phyloP scores from a whole-genome alignment of 495 filamentous ascomycete genomes.

The Parmelia sp. region DNA sequence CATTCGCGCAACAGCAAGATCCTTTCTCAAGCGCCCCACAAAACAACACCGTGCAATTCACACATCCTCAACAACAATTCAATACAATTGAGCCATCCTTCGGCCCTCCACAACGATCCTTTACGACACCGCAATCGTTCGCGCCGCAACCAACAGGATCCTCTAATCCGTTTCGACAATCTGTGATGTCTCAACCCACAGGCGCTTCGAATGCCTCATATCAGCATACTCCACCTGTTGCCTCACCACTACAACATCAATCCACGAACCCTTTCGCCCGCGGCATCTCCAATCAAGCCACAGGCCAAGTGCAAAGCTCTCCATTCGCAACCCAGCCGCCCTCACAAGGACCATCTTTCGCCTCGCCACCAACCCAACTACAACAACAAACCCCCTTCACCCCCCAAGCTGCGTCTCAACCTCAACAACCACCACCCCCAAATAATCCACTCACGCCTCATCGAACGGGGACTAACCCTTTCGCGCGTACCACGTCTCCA shows the following conservation, averaged over 20 bases:
- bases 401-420: constrained; percentile 33
- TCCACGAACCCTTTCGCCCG: constrained; percentile 84
- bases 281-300: constrained; percentile 37
- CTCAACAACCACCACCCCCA: constrained; percentile 31
- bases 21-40: constrained; percentile 59
- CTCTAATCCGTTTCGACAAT: constrained; percentile 78
- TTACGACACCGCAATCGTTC: constrained; percentile 8
- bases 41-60: constrained; percentile 11
- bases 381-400: constrained; percentile 32
- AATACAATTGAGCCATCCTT: constrained; percentile 19
- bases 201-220: constrained; percentile 37
- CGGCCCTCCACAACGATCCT: constrained; percentile 33
- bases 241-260: constrained; percentile 50
- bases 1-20: constrained; percentile 46
- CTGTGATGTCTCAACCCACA: constrained; percentile 60
- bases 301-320: constrained; percentile 24
- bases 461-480: constrained; percentile 43
- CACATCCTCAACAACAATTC: constrained; percentile 41
- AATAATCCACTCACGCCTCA: constrained; percentile 43
- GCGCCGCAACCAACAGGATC: constrained; percentile 43
- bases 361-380: constrained; percentile 8
- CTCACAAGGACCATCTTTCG: constrained; percentile 16
- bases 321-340: constrained; percentile 31
- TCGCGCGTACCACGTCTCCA: constrained; percentile 41
- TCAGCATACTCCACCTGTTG: constrained; percentile 32